Evolutionary conservation across 805 yeast genomes (phyloP), one percentile per base, ranked within the genome.

Genomic region (Cyberlindnera lachancei): DNA sequence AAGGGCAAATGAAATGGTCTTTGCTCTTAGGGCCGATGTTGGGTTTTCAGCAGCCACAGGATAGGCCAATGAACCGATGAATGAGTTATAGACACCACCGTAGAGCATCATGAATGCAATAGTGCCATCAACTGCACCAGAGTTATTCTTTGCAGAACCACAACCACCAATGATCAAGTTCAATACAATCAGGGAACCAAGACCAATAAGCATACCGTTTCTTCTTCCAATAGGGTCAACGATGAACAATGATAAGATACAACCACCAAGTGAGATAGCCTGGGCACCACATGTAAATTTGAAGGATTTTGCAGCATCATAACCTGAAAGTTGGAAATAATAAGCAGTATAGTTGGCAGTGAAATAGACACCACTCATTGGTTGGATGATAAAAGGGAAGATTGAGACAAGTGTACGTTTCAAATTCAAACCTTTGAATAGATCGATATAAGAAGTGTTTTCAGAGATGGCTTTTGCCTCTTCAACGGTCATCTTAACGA

Each of bases 381-480:
- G n/a, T n/a, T n/a, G n/a, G n/a, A n/a, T n/a, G n/a, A n/a, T n/a
- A n/a, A 56, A 31, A 15, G 59, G 30, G 30, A 53, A 54, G 58
- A 58, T 59, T 4, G 62, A 55, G 11, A 35, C 25, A 9, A 59
- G 34, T 25, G 54, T 48, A 10, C 65, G 61, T 7, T 38, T 24
- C 28, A 55, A 45, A 44, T 70, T 60, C 4, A 52, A 39, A 4
- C 66, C 65, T 41, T 53, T 56, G 57, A 69, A 68, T 34, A 73
- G 68, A 35, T 67, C 67, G 15, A 53, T n/a, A 40, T 50, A 66
- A 11, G 61, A 46, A 25, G 17, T 36, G 26, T 29, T 36, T 5
- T 27, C 28, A 15, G 29, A 32, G 13, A 26, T 35, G 10, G 27
- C 36, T 4, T 29, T 24, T 6, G 4, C 21, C 23, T 36, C 40